phyloP scores from a whole-genome alignment of 1,139 yeast species.

The Candida smagusa region DNA sequence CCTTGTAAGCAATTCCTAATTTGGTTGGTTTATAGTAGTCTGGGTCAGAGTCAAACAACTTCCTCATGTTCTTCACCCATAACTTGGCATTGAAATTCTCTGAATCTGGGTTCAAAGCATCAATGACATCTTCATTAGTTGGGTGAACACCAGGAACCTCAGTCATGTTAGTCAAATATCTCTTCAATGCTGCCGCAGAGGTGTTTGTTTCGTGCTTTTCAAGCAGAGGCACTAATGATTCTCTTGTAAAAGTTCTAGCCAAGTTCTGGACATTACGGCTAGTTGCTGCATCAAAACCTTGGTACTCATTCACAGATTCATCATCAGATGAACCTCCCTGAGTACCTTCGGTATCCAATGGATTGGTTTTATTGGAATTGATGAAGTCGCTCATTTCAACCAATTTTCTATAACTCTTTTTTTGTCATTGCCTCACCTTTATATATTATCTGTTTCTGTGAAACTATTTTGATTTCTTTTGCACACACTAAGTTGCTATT shows the following conservation, averaged over 20 bases:
- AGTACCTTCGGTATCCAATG: not conserved
- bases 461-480: too few relatives aligned
- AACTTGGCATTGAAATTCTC: slow-evolving; percentile 58
- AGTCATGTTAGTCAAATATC: slow-evolving; percentile 48
- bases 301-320: slow-evolving; percentile 29
- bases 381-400: not conserved
- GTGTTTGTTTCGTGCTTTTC: slow-evolving; percentile 4
- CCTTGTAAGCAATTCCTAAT: slow-evolving; percentile 66
- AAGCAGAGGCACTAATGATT: slow-evolving; percentile 10
- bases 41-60: slow-evolving; percentile 53
- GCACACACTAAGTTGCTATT: too few relatives aligned
- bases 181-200: slow-evolving; percentile 17
- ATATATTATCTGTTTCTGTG: too few relatives aligned
- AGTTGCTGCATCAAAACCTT: slow-evolving; percentile 33
- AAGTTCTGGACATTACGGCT: slow-evolving; percentile 47
- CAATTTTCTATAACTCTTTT: too few relatives aligned
- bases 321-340: slow-evolving; percentile 1
- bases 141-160: slow-evolving; percentile 51
- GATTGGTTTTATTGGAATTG: not conserved
- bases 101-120: slow-evolving; percentile 33
- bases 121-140: slow-evolving; percentile 15
- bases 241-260: slow-evolving; percentile 53
- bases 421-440: too few relatives aligned
- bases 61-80: slow-evolving; percentile 73
- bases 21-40: slow-evolving; percentile 62